Base-by-base conservation (phyloP, 768 basidiomycete genomes). In the Rhizopogon rudus region DNA sequence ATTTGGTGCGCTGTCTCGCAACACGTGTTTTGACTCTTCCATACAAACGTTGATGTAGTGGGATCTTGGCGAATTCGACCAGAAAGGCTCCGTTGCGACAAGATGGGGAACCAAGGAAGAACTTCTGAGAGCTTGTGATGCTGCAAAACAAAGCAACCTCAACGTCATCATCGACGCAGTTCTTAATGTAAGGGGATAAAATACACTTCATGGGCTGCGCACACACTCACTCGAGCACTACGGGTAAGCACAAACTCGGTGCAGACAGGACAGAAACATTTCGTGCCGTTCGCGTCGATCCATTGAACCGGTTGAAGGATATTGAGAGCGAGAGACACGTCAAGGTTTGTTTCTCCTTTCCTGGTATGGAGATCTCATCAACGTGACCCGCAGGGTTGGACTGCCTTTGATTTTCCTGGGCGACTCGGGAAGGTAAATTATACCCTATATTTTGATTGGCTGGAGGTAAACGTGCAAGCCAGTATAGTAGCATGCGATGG, bases 21-120 rank as follows among this genome's bases (percentile, higher is more conserved):
- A 25, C 10, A 39, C 6, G 12, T 48, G 10, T 20, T 52, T 8
- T 20, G 29, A 48, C 48, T 14, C 13, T 44, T 31, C 12, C 28
- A n/a, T 8, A 17, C 25, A 22, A 12, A 37, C 17, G 5, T 49
- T 46, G 16, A 28, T 16, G 33, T 51, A 93, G 90, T 93, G 91
- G 91, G 91, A 93, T 66, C 70, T 93, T 16, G 91, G 91, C 37
- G 91, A 93, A 71, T 93, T 93, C 58, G 60, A 87, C 50, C 91
- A 90, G 67, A 91, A 86, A 63, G 88, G 86, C 14, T 70, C 80
- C 14, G 65, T 83, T 33, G 67, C 75, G 14, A 96, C 94, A 1
- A 80, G 92, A 56, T 98, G 93, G 93, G 94, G 94, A 22, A 86
- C 88, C 12, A 88, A 84, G 60, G 82, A 90, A 29, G 88, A 96